Base-by-base conservation (phyloP, 495 filamentous ascomycete species). In the Tuber umbilicatum region DNA sequence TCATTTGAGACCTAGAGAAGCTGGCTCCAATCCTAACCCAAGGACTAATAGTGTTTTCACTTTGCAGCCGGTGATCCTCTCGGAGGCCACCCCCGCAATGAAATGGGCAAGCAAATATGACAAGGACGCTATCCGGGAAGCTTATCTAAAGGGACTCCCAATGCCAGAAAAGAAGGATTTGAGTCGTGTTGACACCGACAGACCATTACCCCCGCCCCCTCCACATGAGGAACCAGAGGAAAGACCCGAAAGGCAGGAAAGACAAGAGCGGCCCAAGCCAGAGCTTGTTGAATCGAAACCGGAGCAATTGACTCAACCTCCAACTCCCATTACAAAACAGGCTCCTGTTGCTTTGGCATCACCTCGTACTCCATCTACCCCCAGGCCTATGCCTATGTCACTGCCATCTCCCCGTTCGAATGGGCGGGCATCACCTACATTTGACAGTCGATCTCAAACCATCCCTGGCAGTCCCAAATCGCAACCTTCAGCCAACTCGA, bases 71-170 rank as follows among this genome's bases (percentile, higher is more conserved):
- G 87, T 89, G 47, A 92, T 98, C 71, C 84, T 97, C 80, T 94
- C 87, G 73, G 95, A 95, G 80, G 96, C 94, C 27, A 93, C 91
- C 23, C 91, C 93, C 38, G 95, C 95, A 17, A 91, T 99, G 90
- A 94, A 97, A 83, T 99, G 95, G 95, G 92, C 94, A 16, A 93
- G 87, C 81, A 90, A 90, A 73, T 95, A 93, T 78, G 94, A 99
- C 81, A 94, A 94, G 83, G 89, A 95, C 80, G 87, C 89, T 3
- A 91, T 95, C 74, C 87, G 93, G 23, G 89, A 90, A 68, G 90
- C 91, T 35, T 98, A 97, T 84, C 86, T 98, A 16, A 82, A 82
- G 60, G 80, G 77, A 21, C 68, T 71, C 60, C 74, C 80, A 47
- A 71, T 76, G 9, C 74, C 74, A 23, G 76, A 79, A 72, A 64